Evolutionary conservation across 176 grass and related monocot genomes (phyloP).

Genomic region (Carex kokanica): DNA sequence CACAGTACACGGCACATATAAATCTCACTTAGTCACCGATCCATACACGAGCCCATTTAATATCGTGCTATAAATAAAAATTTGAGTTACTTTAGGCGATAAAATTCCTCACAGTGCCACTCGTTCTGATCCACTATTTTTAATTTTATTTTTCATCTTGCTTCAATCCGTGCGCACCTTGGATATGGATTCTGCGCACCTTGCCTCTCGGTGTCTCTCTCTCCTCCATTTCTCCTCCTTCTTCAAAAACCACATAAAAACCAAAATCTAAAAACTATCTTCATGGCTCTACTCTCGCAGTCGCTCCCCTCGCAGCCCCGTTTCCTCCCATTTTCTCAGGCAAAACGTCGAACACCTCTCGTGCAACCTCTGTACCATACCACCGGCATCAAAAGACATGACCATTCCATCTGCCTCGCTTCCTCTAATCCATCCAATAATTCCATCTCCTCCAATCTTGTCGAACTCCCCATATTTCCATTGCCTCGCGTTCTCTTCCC

Average conservation of each 20-base stretch:
- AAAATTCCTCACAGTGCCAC: no score
- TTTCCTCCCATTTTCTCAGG: slow-evolving; percentile 19
- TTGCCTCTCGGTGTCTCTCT: slow-evolving; percentile 6
- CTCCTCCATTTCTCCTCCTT: neutral
- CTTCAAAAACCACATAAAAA: slow-evolving; percentile 8
- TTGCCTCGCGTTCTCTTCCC: slow-evolving; percentile 96
- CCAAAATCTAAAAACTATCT: neutral
- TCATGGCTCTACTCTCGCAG: slow-evolving; percentile 71
- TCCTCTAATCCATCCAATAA: slow-evolving; percentile 9
- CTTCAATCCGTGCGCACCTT: neutral
- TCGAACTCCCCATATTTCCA: slow-evolving; percentile 87
- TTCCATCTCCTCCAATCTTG: slow-evolving; percentile 45
- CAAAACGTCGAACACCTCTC: slow-evolving; percentile 41
- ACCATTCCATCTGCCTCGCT: slow-evolving; percentile 12
- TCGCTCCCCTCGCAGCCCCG: slow-evolving; percentile 47
- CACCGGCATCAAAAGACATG: neutral
- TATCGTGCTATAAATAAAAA: no score
- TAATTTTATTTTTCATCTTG: neutral
- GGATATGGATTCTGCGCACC: neutral
- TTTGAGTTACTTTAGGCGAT: no score
- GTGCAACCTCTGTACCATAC: slow-evolving; percentile 19
- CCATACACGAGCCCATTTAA: no score
- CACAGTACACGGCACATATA: no score
- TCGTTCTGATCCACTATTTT: no score
- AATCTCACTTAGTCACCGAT: no score